Evolutionary conservation across 352 stramenopile genomes (phyloP), one percentile per base, ranked within the genome.

Genomic region (Blastocystis sp.): DNA sequence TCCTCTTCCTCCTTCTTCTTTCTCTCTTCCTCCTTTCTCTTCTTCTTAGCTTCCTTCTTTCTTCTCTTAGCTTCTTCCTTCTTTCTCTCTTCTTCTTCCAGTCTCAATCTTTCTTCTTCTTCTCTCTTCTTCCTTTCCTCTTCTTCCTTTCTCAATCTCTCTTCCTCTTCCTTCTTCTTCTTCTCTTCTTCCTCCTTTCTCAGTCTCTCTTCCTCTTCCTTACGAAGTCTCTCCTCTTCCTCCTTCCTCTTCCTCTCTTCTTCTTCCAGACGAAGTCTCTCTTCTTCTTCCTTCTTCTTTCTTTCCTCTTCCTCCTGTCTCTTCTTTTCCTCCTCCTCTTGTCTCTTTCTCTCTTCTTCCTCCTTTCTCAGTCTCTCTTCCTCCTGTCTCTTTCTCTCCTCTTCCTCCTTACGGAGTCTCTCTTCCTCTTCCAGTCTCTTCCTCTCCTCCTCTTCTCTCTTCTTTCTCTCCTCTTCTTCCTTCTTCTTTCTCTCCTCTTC

Each of bases 201-300:
- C 28, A 0, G 0, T 34, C 60, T 59, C 0, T 34, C 10, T 45
- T 71, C 64, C 0, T 71, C 64, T 38, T 14, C 61, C 3, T 14
- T 14, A n/a, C 17, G n/a, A n/a, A 19, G 59, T n/a, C 34, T 77
- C 66, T 42, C 66, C 4, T 57, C 66, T 48, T 76, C 66, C 3
- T 76, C 66, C 40, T 76, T 61, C 69, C 45, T 79, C 69, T 34
- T 79, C 69, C 40, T 57, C 60, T 11, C 40, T 6, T 76, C 52
- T n/a, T 45, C 21, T 3, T 76, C 66, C 24, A 1, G 54, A 34
- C 42, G n/a, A n/a, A n/a, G n/a, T n/a, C 69, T 76, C 48, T 57
- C 66, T 48, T 57, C 66, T 48, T 76, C 66, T 28, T 76, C 66
- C 40, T 76, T 61, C 69, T 17, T 79, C 69, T 34, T 79, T 43